Base-by-base conservation (phyloP, 1,284 basidiomycete species). In the Tilletia indica region DNA sequence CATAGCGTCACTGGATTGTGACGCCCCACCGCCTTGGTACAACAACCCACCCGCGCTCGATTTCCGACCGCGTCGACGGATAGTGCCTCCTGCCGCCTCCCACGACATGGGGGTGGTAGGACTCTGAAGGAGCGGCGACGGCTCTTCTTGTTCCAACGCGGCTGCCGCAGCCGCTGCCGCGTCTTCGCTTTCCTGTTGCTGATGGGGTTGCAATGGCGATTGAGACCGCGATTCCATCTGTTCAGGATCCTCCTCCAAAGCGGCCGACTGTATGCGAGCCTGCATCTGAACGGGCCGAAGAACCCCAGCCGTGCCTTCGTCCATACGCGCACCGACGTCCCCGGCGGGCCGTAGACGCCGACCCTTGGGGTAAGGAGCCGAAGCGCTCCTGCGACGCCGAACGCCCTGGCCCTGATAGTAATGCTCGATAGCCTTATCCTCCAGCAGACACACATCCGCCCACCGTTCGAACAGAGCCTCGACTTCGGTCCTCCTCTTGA, bases 401-500 rank as follows among this genome's bases (percentile, higher is more conserved):
- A 63, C 21, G 21, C 58, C 58, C 36, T 31, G 58, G 21, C 58
- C 58, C 36, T 63, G 58, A 1, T 63, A 31, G 25, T 31, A 31
- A 31, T 31, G 25, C 25, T 31, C 25, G 25, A 31, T 31, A 31
- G 25, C 25, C 25, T 31, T 31, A 31, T 31, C 25, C 25, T 31
- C 25, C 25, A 31, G 25, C 25, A 31, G 25, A 31, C 25, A 31
- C 25, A 58, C 38, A 67, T 80, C 79, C 0, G 79, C 78, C 75
- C 73, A 72, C 11, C 67, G 66, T 2, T 71, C 68, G 72, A 84
- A 85, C 69, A 86, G 82, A 1, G 86, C 80, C 68, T 92, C 90
- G 2, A 98, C 86, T 75, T 98, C 96, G 0, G 91, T 90, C 25
- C 95, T 88, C 1, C 89, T 87, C 82, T 96, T 96, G 69, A 97